Conservation (phyloP, 305 asterid species). For the Solanum chacoense region DNA sequence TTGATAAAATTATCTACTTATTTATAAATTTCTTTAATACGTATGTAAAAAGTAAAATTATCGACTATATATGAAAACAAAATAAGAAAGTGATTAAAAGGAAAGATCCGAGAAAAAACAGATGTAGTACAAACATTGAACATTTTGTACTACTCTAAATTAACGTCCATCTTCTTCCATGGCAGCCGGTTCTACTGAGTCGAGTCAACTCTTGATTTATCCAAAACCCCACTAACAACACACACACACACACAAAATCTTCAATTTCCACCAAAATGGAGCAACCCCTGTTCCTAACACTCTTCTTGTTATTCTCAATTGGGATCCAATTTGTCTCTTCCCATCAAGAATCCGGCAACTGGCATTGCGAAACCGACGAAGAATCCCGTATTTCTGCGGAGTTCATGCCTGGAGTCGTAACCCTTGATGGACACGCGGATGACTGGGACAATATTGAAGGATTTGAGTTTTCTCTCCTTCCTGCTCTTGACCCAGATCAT, state of each 20-base stretch:
- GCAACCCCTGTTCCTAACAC: slow-evolving; percentile 5
- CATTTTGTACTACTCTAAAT: not conserved
- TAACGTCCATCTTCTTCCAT: not conserved
- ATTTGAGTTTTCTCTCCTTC: slow-evolving; percentile 69
- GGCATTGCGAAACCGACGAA: slow-evolving; percentile 63
- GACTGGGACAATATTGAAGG: slow-evolving; percentile 71
- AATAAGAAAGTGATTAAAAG: not conserved
- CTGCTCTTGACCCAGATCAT: slow-evolving; percentile 82
- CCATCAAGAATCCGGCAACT: slow-evolving; percentile 72
- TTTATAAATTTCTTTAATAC: too few relatives aligned
- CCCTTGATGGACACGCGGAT: slow-evolving; percentile 68
- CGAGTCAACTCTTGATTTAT: not conserved
- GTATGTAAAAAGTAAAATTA: too few relatives aligned
- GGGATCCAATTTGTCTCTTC: slow-evolving; percentile 24
- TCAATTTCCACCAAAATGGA: slow-evolving; percentile 11
- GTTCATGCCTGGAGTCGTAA: slow-evolving; percentile 59
- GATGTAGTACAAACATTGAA: not conserved
- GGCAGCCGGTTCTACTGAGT: not conserved
- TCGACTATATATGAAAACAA: too few relatives aligned
- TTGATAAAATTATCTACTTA: too few relatives aligned
- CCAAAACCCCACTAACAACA: not conserved
- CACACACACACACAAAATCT: not conserved
- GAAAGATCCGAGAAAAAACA: not conserved
- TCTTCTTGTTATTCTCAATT: slow-evolving; percentile 20
- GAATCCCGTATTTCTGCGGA: slow-evolving; percentile 54